Evolutionary conservation across 2,329 filamentous ascomycete species (phyloP).

Genomic region (Aspergillus costaricaensis): DNA sequence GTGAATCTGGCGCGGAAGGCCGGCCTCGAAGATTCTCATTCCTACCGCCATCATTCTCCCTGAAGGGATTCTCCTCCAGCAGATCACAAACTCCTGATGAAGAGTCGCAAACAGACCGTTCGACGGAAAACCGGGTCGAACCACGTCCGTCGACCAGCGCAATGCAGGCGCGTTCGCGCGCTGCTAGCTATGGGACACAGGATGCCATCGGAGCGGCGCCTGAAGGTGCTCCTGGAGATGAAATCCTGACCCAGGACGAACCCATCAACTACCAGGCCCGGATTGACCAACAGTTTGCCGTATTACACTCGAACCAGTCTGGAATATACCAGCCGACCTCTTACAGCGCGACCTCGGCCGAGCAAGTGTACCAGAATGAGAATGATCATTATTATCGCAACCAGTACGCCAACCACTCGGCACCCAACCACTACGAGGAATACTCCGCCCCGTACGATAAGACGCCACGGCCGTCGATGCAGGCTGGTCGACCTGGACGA

Average conservation of each 20-base stretch:
- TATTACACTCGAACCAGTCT: slow-evolving; percentile 38
- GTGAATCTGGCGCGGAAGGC: slow-evolving; percentile 63
- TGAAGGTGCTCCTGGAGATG: slow-evolving; percentile 32
- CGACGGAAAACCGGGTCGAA: slow-evolving; percentile 26
- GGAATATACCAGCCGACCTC: slow-evolving; percentile 30
- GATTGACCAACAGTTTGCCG: slow-evolving; percentile 46
- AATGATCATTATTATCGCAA: slow-evolving; percentile 35
- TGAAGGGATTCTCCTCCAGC: slow-evolving; percentile 65
- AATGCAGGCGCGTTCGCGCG: slow-evolving; percentile 28
- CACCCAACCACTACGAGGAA: slow-evolving; percentile 52
- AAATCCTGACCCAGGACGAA: slow-evolving; percentile 26
- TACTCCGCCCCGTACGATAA: slow-evolving; percentile 45
- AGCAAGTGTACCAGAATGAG: slow-evolving; percentile 34
- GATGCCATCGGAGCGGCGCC: slow-evolving; percentile 32
- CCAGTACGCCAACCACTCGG: slow-evolving; percentile 36
- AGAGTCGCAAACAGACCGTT: slow-evolving; percentile 44
- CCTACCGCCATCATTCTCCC: slow-evolving; percentile 64
- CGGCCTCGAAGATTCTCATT: slow-evolving; percentile 72
- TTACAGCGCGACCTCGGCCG: slow-evolving; percentile 32
- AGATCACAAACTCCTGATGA: slow-evolving; percentile 50
- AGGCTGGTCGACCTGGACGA: slow-evolving; percentile 41
- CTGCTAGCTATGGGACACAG: slow-evolving; percentile 36
- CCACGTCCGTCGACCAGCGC: slow-evolving; percentile 42
- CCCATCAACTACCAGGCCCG: slow-evolving; percentile 43
- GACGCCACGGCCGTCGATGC: slow-evolving; percentile 45